phyloP scores from a whole-genome alignment of 208 protist genomes.

The Trypanosoma congolense region DNA sequence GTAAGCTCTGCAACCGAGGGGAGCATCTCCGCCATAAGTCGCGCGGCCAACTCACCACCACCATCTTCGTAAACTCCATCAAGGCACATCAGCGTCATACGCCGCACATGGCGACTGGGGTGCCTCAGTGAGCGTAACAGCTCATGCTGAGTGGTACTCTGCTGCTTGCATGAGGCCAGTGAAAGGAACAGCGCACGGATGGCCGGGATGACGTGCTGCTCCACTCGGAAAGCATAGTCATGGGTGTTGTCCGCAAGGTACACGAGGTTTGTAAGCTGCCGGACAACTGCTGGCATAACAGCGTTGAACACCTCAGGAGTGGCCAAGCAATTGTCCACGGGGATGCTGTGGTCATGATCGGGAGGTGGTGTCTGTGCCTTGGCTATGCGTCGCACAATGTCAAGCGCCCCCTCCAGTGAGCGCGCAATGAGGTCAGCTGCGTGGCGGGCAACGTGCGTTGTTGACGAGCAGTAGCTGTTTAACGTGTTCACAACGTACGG shows the following conservation, averaged over 20 bases:
- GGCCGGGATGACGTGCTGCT: constrained; percentile 71
- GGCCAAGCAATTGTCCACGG: constrained; percentile 66
- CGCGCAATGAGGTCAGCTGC: constrained; percentile 48
- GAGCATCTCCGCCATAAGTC: constrained; percentile 86
- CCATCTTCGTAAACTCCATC: constrained; percentile 85
- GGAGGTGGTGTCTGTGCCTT: constrained; percentile 63
- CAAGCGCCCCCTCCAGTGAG: constrained; percentile 63
- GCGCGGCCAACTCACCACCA: constrained; percentile 83
- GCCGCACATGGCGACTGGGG: constrained; percentile 65
- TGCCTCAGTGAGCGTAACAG: constrained; percentile 68
- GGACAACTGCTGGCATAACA: constrained; percentile 77
- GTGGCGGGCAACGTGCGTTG: constrained; percentile 26
- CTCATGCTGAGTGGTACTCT: constrained; percentile 84
- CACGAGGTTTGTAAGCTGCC: constrained; percentile 71
- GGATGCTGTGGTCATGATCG: constrained; percentile 75
- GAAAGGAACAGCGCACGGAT: constrained; percentile 73
- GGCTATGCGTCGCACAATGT: constrained; percentile 62
- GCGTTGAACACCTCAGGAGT: constrained; percentile 72
- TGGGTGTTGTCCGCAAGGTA: constrained; percentile 60
- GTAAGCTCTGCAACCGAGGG: constrained; percentile 86
- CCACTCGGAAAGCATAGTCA: constrained; percentile 64
- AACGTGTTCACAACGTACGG: constrained; percentile 62
- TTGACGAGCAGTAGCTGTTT: constrained; percentile 47
- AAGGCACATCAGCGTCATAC: constrained; percentile 55
- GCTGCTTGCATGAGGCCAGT: constrained; percentile 64